Evolutionary conservation across 2,329 filamentous ascomycete species (phyloP).

Genomic region (Chrysosporium keratinophilum): DNA sequence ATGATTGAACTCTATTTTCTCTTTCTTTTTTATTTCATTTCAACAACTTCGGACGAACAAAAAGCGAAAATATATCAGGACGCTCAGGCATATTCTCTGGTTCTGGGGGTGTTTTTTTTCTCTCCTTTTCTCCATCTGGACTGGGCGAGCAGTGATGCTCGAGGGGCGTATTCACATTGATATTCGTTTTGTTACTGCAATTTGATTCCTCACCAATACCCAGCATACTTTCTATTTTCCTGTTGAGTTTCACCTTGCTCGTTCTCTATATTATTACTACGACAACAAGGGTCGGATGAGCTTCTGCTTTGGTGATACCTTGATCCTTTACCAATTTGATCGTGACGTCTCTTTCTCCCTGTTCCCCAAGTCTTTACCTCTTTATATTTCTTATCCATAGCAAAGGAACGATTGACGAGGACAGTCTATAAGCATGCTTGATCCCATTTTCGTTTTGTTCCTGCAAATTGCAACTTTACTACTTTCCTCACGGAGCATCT

Average conservation of each 20-base stretch:
- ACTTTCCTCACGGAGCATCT: background rate
- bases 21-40: background rate
- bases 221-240: background rate
- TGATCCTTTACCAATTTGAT: background rate
- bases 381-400: background rate
- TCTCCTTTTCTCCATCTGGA: background rate
- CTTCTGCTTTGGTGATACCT: background rate
- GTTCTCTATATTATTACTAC: background rate
- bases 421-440: background rate
- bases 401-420: background rate
- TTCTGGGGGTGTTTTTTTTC: background rate
- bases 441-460: background rate
- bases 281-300: background rate
- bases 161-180: no score
- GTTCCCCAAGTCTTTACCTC: background rate
- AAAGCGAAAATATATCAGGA: background rate
- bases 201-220: background rate
- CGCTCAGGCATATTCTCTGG: background rate
- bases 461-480: background rate
- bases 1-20: background rate
- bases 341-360: background rate
- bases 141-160: no score
- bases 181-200: background rate
- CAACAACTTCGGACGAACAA: background rate
- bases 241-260: background rate